Percentiles rank a stretch among this genome's conserved stretches.
These are phyloP conservation scores for Helotiales sp. DNA, from an alignment of 2,329 filamentous ascomycete species.

Conservation along the genomic window DNA sequence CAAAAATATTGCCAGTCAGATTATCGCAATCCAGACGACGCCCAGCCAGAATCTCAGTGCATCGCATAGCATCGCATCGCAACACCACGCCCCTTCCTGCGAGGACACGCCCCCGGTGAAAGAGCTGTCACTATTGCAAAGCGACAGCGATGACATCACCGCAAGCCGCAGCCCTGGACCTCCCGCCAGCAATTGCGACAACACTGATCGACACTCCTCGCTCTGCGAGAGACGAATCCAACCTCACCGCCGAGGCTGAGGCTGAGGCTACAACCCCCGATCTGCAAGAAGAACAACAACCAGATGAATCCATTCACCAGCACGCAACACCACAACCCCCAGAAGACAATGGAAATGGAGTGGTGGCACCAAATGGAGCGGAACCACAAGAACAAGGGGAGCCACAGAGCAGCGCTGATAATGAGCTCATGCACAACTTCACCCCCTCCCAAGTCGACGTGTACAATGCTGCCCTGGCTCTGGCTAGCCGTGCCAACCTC, in stretches of 20 bases:
- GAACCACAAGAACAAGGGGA: not conserved
- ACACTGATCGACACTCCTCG: conserved; percentile 13
- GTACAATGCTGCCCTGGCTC: too few relatives aligned
- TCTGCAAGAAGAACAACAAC: not conserved
- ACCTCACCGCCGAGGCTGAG: conserved; percentile 2
- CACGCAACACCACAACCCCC: not conserved
- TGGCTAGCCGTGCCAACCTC: too few relatives aligned
- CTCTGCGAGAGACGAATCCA: not conserved
- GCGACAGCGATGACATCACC: conserved; percentile 39
- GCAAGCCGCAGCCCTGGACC: conserved; percentile 21
- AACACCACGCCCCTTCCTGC: not conserved
- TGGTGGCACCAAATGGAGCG: not conserved
- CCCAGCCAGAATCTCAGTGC: not conserved
- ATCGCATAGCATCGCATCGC: too few relatives aligned
- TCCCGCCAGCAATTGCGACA: conserved; percentile 13
- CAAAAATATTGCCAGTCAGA: conserved; percentile 5
- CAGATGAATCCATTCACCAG: conserved; percentile 4
- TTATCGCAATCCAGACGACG: conserved; percentile 1
- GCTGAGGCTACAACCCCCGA: not conserved
- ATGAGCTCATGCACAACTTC: not conserved
- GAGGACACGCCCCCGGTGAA: conserved; percentile 28
- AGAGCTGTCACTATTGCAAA: conserved; percentile 33
- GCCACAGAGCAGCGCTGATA: not conserved
- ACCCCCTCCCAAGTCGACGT: too few relatives aligned
- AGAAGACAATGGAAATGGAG: not conserved